A percentile compares a stretch with the other conserved stretches of the same genome.
These are phyloP conservation scores for Protoeuglena noctilucae DNA, from an alignment of 139 green algal species.

Conservation along the genomic window DNA sequence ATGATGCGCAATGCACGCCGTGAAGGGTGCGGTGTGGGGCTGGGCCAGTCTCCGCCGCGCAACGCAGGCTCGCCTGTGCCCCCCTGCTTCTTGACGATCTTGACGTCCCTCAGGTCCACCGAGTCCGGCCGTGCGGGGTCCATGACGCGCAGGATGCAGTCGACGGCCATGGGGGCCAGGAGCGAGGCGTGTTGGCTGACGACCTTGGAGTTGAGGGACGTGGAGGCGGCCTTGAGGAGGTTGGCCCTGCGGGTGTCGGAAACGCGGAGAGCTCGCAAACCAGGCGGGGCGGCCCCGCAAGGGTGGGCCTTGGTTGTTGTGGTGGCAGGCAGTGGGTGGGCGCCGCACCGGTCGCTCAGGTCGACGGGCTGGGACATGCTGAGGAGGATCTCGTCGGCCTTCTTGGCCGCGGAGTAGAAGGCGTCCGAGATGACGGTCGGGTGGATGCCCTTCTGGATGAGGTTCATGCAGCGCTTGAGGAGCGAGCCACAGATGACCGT, in stretches of 20 bases:
- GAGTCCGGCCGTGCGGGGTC: slow-evolving; percentile 55
- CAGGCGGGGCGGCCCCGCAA: too few relatives aligned
- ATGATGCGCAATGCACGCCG: background rate
- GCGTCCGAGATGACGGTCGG: slow-evolving; percentile 90
- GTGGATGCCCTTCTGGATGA: slow-evolving; percentile 74
- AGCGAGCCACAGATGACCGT: slow-evolving; percentile 81
- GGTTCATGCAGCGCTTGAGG: slow-evolving; percentile 72
- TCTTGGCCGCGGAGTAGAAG: slow-evolving; percentile 62
- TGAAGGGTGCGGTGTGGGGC: background rate
- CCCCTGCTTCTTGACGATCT: slow-evolving; percentile 77
- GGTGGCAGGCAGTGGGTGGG: too few relatives aligned
- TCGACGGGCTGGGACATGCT: slow-evolving; percentile 68
- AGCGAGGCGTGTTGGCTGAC: slow-evolving; percentile 86
- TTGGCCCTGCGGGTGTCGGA: too few relatives aligned
- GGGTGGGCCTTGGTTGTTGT: too few relatives aligned
- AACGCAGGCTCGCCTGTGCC: too few relatives aligned
- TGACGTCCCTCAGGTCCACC: slow-evolving; percentile 89
- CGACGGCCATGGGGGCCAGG: slow-evolving; percentile 92
- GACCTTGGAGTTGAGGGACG: slow-evolving; percentile 78
- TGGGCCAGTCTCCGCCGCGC: background rate
- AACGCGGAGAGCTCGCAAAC: too few relatives aligned
- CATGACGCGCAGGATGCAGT: slow-evolving; percentile 71
- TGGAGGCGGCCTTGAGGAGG: slow-evolving; percentile 13
- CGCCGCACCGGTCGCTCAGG: slow-evolving; percentile 75
- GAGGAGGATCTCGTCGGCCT: slow-evolving; percentile 65